A percentile compares a stretch with the other conserved stretches of the same genome.
These are phyloP conservation scores for Salix dunnii DNA, from an alignment of 345 rosid species.

Conservation along the genomic window DNA sequence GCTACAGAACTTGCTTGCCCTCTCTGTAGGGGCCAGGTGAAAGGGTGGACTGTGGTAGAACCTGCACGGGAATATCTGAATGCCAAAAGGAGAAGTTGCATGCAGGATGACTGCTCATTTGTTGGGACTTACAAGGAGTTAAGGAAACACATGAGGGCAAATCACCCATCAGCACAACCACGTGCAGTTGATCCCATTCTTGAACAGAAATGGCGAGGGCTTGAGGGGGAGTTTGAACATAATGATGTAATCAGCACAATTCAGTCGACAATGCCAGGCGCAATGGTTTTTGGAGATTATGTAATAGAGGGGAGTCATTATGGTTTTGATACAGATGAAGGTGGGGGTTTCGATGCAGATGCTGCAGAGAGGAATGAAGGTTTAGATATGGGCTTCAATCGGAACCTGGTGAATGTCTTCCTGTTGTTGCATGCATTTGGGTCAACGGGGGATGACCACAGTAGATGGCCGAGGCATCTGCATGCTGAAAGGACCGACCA, in stretches of 20 bases:
- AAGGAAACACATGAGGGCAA: constrained; percentile 81
- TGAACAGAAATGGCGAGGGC: constrained; percentile 84
- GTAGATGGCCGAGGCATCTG: constrained; percentile 44
- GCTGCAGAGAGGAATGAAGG: constrained; percentile 35
- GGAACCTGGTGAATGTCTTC: constrained; percentile 60
- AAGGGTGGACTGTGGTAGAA: constrained; percentile 96
- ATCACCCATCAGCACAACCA: constrained; percentile 75
- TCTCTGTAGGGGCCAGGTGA: constrained; percentile 93
- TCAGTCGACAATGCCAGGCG: constrained; percentile 82
- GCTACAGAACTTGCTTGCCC: constrained; percentile 72
- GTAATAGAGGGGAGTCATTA: constrained; percentile 62
- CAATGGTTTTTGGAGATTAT: constrained; percentile 81
- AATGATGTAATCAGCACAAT: constrained; percentile 78
- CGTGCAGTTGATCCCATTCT: constrained; percentile 73
- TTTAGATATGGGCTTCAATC: constrained; percentile 51
- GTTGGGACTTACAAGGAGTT: constrained; percentile 78
- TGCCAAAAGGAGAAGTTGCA: constrained; percentile 75
- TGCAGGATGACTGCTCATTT: constrained; percentile 84
- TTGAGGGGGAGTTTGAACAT: constrained; percentile 67
- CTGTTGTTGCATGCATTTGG: constrained; percentile 76
- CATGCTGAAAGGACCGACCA: constrained; percentile 32
- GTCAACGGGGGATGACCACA: constrained; percentile 46
- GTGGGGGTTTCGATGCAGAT: constrained; percentile 31
- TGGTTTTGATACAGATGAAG: constrained; percentile 49
- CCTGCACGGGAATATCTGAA: constrained; percentile 75